These are phyloP conservation scores for Verticillium alfalfae DNA, from an alignment of 2,329 filamentous ascomycete species.

Conservation along the genomic window DNA sequence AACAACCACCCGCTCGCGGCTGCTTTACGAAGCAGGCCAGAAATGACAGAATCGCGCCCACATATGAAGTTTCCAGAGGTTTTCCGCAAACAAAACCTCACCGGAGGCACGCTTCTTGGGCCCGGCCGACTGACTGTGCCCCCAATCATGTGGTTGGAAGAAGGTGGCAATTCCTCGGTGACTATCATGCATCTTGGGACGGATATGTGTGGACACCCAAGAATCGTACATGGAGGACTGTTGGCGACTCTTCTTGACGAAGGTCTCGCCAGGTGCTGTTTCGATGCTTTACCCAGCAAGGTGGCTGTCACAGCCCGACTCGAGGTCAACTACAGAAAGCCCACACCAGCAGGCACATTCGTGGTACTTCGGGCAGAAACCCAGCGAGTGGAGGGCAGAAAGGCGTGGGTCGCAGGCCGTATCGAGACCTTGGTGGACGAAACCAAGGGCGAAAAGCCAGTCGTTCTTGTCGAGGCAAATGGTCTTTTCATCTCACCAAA, in stretches of 20 bases:
- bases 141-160: constrained; percentile 70
- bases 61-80: constrained; percentile 77
- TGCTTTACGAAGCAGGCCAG: constrained; percentile 60
- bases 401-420: constrained; percentile 86
- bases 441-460: constrained; percentile 47
- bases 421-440: constrained; percentile 69
- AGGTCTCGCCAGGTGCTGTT: constrained; percentile 80
- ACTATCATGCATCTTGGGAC: constrained; percentile 72
- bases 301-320: constrained; percentile 83
- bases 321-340: constrained; percentile 75
- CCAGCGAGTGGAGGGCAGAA: constrained; percentile 81
- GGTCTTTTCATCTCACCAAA: constrained; percentile 84
- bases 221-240: constrained; percentile 84
- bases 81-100: constrained; percentile 71
- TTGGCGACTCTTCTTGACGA: constrained; percentile 93
- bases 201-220: constrained; percentile 82
- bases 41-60: constrained; percentile 71
- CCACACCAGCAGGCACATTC: constrained; percentile 69
- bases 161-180: constrained; percentile 62
- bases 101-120: constrained; percentile 72
- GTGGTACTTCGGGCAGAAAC: constrained; percentile 76
- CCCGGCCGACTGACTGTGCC: constrained; percentile 74
- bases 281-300: constrained; percentile 80
- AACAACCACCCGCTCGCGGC: constrained; percentile 67
- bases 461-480: constrained; percentile 73